Percentiles rank a stretch among this genome's conserved stretches.
Conservation (phyloP, 768 basidiomycete genomes). For the Suillus spraguei region DNA sequence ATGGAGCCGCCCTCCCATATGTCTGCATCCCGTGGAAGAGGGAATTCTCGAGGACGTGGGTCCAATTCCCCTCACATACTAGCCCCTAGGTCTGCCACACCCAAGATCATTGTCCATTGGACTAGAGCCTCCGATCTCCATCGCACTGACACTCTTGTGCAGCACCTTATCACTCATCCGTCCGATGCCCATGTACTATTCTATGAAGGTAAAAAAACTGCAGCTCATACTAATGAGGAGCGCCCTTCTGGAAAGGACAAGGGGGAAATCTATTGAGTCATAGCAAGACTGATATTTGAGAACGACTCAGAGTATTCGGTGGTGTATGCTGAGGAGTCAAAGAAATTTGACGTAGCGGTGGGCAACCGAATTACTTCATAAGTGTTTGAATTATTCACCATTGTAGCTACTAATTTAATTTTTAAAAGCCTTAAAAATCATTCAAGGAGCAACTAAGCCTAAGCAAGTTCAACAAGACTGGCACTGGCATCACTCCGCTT, state of each 20-base stretch:
- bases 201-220: neutral
- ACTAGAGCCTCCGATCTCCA: no score
- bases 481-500: neutral
- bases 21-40: no score
- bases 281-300: neutral
- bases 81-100: no score
- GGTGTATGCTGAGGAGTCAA: no score
- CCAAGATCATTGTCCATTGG: no score
- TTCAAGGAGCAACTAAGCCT: neutral
- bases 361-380: neutral
- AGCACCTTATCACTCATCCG: neutral
- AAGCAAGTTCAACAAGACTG: neutral
- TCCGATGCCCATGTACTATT: neutral
- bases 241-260: constrained; percentile 2
- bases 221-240: neutral
- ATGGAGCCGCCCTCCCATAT: no score
- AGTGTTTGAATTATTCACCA: neutral
- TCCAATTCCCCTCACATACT: no score
- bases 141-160: neutral
- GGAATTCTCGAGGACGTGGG: no score
- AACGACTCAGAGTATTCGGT: no score
- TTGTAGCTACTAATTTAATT: neutral
- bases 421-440: neutral
- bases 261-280: neutral
- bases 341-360: no score